Conservation (phyloP, 805 yeast species). For the Spathaspora gorwiae region DNA sequence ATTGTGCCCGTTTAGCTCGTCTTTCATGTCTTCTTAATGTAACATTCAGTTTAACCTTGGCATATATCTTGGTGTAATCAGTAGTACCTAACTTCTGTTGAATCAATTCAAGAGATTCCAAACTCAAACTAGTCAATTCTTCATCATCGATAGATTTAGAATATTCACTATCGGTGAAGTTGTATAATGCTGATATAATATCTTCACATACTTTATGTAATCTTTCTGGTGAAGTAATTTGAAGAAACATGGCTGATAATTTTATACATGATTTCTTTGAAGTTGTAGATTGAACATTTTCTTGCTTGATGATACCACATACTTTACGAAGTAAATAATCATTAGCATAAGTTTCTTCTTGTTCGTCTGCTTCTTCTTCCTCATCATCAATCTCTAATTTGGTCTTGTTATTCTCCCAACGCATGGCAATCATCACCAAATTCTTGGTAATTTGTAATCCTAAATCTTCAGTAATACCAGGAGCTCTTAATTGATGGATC, state of each 20-base stretch:
- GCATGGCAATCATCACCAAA: slow-evolving; percentile 52
- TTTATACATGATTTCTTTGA: slow-evolving; percentile 71
- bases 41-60: slow-evolving; percentile 60
- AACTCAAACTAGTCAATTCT: slow-evolving; percentile 49
- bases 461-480: slow-evolving; percentile 58
- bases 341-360: slow-evolving; percentile 27
- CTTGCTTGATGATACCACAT: slow-evolving; percentile 62
- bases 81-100: slow-evolving; percentile 69
- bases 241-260: slow-evolving; percentile 59
- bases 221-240: slow-evolving; percentile 42
- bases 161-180: slow-evolving; percentile 42
- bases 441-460: slow-evolving; percentile 65
- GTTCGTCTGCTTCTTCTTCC: slow-evolving; percentile 14
- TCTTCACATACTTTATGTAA: slow-evolving; percentile 42
- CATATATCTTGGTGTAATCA: slow-evolving; percentile 56
- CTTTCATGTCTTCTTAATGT: slow-evolving; percentile 67
- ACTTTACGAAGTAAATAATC: slow-evolving; percentile 64
- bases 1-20: slow-evolving; percentile 66
- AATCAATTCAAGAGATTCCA: slow-evolving; percentile 64
- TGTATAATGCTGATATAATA: slow-evolving; percentile 51
- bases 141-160: slow-evolving; percentile 41
- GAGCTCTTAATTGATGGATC: slow-evolving; percentile 80
- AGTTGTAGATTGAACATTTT: slow-evolving; percentile 46
- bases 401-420: slow-evolving; percentile 52
- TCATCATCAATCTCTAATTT: slow-evolving; percentile 19